phyloP scores from a whole-genome alignment of 805 yeast species.

The Ogataea dorogensis region DNA sequence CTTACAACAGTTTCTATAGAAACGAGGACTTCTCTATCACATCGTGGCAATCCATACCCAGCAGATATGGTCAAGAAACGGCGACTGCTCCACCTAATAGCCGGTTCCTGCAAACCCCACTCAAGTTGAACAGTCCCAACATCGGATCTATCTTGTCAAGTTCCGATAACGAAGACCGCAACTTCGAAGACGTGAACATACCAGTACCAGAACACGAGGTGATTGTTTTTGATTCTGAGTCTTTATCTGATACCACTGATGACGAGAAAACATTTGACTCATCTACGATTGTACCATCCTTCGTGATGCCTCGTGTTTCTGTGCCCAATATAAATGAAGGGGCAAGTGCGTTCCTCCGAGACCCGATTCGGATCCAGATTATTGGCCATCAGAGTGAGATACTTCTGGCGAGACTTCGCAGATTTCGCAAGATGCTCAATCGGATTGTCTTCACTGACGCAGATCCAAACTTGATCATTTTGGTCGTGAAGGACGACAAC shows the following conservation, averaged over 20 bases:
- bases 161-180: conserved; percentile 32
- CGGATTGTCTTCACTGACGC: conserved; percentile 28
- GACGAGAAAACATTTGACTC: conserved; percentile 28
- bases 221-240: conserved; percentile 27
- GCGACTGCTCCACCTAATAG: conserved; percentile 2
- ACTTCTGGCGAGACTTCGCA: conserved; percentile 25
- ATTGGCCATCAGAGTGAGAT: conserved; percentile 25
- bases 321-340: conserved; percentile 19
- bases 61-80: conserved; percentile 1
- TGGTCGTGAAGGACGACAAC: conserved; percentile 30
- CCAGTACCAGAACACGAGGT: conserved; percentile 20
- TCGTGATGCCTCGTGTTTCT: conserved; percentile 39
- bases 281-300: conserved; percentile 34
- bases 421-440: conserved; percentile 31
- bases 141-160: conserved; percentile 34
- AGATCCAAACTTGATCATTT: conserved; percentile 28
- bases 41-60: conserved; percentile 36
- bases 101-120: conserved; percentile 4
- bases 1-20: conserved; percentile 9
- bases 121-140: conserved; percentile 23
- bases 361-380: conserved; percentile 26
- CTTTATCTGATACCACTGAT: conserved; percentile 20
- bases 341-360: background rate
- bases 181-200: conserved; percentile 16
- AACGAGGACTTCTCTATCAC: conserved; percentile 34